phyloP scores from a whole-genome alignment of 345 rosid genomes.

The Rhizophora mangle region DNA sequence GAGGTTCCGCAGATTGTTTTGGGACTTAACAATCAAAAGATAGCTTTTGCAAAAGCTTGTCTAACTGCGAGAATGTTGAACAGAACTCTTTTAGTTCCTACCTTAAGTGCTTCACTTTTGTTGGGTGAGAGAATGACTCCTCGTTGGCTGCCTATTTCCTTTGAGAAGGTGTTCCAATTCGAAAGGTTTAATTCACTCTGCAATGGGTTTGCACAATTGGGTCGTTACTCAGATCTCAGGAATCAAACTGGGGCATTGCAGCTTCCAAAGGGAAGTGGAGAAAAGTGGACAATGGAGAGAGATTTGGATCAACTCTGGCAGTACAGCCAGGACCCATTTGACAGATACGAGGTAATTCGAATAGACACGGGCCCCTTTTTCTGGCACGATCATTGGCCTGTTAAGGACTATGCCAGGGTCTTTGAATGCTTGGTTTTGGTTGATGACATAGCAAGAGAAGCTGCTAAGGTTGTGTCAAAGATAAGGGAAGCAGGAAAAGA shows the following conservation, averaged over 20 bases:
- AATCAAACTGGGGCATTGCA: constrained; percentile 45
- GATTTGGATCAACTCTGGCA: constrained; percentile 69
- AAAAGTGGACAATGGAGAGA: constrained; percentile 81
- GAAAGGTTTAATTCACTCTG: constrained; percentile 73
- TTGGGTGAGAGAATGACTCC: constrained; percentile 71
- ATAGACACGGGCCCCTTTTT: constrained; percentile 74
- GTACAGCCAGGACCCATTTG: constrained; percentile 32
- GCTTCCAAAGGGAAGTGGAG: constrained; percentile 88
- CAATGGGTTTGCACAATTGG: constrained; percentile 63
- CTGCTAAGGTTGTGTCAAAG: constrained; percentile 67
- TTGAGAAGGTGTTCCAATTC: constrained; percentile 72
- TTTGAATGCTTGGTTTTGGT: constrained; percentile 83
- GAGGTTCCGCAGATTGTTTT: constrained; percentile 95
- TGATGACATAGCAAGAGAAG: constrained; percentile 69
- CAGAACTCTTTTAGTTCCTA: constrained; percentile 90
- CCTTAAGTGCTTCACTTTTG: constrained; percentile 74
- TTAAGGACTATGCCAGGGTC: constrained; percentile 75
- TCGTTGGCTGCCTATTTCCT: constrained; percentile 67
- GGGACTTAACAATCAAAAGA: constrained; percentile 98
- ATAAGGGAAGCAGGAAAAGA: constrained; percentile 58
- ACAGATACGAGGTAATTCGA: constrained; percentile 62
- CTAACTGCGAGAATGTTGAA: constrained; percentile 81
- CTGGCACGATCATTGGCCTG: constrained; percentile 99
- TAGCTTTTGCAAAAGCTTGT: constrained; percentile 94
- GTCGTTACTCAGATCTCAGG: constrained; percentile 49